Evolutionary conservation across 2,329 filamentous ascomycete genomes (phyloP).

Genomic region (Lasiodiplodia sp.): DNA sequence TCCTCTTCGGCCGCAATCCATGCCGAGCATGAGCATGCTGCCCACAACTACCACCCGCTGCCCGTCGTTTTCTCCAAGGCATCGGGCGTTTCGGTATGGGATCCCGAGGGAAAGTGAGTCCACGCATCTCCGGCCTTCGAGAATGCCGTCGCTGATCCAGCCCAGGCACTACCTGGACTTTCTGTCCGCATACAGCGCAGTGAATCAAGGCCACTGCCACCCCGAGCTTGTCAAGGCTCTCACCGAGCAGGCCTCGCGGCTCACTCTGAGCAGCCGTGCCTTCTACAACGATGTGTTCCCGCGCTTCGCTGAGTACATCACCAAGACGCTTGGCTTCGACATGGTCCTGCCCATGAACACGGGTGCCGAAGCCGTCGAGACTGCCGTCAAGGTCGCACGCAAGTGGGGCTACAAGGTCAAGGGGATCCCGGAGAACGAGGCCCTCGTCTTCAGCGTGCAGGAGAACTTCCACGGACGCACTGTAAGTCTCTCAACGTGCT

Average conservation of each 20-base stretch:
- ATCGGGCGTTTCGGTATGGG: slow-evolving; percentile 89
- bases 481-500: slow-evolving; percentile 60
- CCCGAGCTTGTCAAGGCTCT: slow-evolving; percentile 92
- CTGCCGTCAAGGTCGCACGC: slow-evolving; percentile 91
- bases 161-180: slow-evolving; percentile 87
- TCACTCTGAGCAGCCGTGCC: slow-evolving; percentile 91
- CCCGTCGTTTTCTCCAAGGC: slow-evolving; percentile 79
- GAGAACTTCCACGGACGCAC: slow-evolving; percentile 98
- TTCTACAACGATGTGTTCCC: slow-evolving; percentile 99
- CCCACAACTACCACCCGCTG: slow-evolving; percentile 98
- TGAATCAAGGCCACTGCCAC: slow-evolving; percentile 98
- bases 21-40: slow-evolving; percentile 82
- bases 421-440: slow-evolving; percentile 83
- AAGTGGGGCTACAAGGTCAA: slow-evolving; percentile 99
- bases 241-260: slow-evolving; percentile 83
- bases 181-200: slow-evolving; percentile 95
- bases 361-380: slow-evolving; percentile 94
- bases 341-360: slow-evolving; percentile 99
- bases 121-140: not conserved
- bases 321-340: slow-evolving; percentile 88
- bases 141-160: not conserved
- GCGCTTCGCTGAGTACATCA: slow-evolving; percentile 91
- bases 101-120: slow-evolving; percentile 75
- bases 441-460: slow-evolving; percentile 80
- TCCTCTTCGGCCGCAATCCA: slow-evolving; percentile 82